Conservation (phyloP, 148 eudicot species). For the Talinum fruticosum region DNA sequence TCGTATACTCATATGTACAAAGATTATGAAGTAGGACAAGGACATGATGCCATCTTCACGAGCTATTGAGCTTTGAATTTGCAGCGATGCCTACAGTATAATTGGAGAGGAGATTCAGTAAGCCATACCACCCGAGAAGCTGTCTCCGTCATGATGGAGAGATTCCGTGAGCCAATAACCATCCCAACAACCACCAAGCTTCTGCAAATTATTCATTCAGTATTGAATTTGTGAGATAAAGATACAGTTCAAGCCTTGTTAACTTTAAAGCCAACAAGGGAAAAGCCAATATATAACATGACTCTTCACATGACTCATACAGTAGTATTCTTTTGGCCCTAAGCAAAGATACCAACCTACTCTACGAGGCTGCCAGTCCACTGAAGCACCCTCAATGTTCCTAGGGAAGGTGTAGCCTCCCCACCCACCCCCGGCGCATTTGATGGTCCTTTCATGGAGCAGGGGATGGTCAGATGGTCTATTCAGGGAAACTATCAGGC, state of each 20-base stretch:
- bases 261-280: background rate
- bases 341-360: background rate
- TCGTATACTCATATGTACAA: constrained; percentile 14
- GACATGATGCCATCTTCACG: background rate
- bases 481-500: no score
- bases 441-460: no score
- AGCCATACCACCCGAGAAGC: constrained; percentile 87
- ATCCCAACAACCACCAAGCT: constrained; percentile 94
- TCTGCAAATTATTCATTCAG: constrained; percentile 39
- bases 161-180: constrained; percentile 98
- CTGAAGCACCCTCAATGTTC: background rate
- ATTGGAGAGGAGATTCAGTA: constrained; percentile 43
- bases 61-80: background rate
- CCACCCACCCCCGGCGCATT: no score
- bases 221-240: background rate
- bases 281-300: background rate
- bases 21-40: background rate
- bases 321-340: no score
- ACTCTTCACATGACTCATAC: no score
- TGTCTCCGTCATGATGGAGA: constrained; percentile 82
- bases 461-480: background rate
- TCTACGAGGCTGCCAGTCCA: background rate
- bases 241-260: background rate
- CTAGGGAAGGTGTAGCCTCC: background rate
- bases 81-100: background rate